Evolutionary conservation across 2,329 filamentous ascomycete species (phyloP), one percentile per base, ranked within the genome.

Genomic region (Colletotrichum sp.): DNA sequence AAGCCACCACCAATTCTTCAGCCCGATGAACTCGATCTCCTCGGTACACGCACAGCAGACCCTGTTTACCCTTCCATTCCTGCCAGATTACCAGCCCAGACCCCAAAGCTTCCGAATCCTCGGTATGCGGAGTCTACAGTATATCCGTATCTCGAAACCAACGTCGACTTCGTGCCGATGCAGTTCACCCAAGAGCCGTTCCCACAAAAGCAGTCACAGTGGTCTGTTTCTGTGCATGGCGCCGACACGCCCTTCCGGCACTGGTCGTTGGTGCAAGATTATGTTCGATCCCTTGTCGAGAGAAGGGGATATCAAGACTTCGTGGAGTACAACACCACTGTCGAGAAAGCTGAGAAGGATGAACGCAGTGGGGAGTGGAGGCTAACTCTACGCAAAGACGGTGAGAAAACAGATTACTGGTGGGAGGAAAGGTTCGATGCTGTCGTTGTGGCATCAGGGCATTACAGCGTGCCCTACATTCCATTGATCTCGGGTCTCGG

Each of bases 91-190:
- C 91, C 91, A 3, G 84, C 87, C 0, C 82, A 85, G 65, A 84
- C 85, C 0, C 84, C 87, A 0, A 85, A 84, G 52, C 85, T 88
- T 22, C 74, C 79, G 2, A 86, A 87, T 71, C 86, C 88, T n/a
- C 88, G 90, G 1, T 91, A 89, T 78, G 82, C 85, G 6, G 91
- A 92, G 73, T 91, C 91, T 0, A 90, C 90, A 0, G 86, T 93
- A 16, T 93, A 93, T 77, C 90, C 91, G 0, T 88, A 90, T 13
- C 83, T 93, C 25, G 91, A 94, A 79, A 94, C 91, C 4, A 94
- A 94, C 77, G 89, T 94, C 52, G 88, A 90, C 77, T 85, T 85
- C 8, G 79, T 87, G 3, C 85, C 90, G 0, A 94, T 94, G 92
- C 85, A 88, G 13, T 94, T 90, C 80, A 89, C 87, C 0, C 86